Evolutionary conservation across 805 yeast genomes (phyloP), one percentile per base, ranked within the genome.

Genomic region (Yarrowia keelungensis): DNA sequence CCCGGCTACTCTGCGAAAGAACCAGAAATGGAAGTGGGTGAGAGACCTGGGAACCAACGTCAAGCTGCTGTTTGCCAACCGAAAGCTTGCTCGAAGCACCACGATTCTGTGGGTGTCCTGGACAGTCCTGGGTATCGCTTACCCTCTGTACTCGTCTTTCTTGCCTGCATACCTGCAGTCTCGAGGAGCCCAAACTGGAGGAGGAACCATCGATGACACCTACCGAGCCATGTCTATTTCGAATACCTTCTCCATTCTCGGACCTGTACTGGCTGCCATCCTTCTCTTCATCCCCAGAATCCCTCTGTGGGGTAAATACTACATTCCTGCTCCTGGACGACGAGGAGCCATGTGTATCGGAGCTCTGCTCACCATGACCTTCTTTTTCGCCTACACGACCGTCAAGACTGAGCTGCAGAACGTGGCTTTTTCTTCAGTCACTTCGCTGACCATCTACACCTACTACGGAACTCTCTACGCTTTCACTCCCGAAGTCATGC

Each of bases 401-500:
- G 88, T 87, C 14, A 81, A 83, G 73, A 82, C 87, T 0, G 78
- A 84, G 62, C 77, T 82, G 10, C 85, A 83, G 77, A 86, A 85
- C 74, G 86, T 88, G 61, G 84, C 82, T 7, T 79, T 82, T 64
- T 78, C 81, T 43, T 76, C 84, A 12, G 83, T 83, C 43, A 85
- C 88, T 19, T 85, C 84, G 70, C 76, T 82, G 74, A 79, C 80
- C 69, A 73, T 82, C 69, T 80, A 82, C 75, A 79, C 86, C 69
- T 85, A 85, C 74, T 87, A 85, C 74, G 89, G 87, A 5, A 83
- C 85, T 26, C 76, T 87, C 22, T 87, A 86, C 73, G 90, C 90
- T 5, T 87, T 86, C 74, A 86, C 90, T 3, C 91, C 90, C 0
- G 89, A 87, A 74, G 84, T 85, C 32, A 82, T 87, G 75, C 87